Evolutionary conservation across 257 asterid species (phyloP), one percentile per base, ranked within the genome.

Genomic region (Salvia splendens): DNA sequence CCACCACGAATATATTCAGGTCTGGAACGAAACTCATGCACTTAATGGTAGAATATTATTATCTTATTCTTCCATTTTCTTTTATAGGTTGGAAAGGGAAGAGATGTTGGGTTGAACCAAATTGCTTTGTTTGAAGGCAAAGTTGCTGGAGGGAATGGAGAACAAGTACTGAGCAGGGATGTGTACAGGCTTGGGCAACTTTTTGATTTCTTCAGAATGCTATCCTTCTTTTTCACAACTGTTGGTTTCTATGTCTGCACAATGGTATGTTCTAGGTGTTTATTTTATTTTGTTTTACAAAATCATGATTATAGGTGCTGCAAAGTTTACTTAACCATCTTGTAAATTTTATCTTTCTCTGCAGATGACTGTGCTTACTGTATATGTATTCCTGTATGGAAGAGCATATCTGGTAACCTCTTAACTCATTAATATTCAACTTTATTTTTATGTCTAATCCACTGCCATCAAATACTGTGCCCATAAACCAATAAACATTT

Each of bases 61-160:
- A 46, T 32, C 20, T 46, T 67, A 68, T 63, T 54, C 74, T 78
- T 49, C 63, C 69, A 50, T 52, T 43, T 56, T 64, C 54, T 38
- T 77, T 74, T 77, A 68, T 79, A 93, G 99, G 99, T 93, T 82
- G 99, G 99, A 72, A 93, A 93, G 83, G 99, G 99, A 62, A 93
- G 99, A 81, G 99, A 93, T 79, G 99, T 93, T 72, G 99, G 99
- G 65, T 82, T 93, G 80, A 93, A 93, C 82, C 99, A 93, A 73
- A 93, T 93, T 67, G 99, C 99, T 33, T 74, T 91, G 71, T 93
- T 93, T 79, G 99, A 93, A 83, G 99, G 97, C 70, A 93, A 93
- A 82, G 99, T 93, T 36, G 96, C 99, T 59, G 99, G 97, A 67
- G 99, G 99, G 72, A 93, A 93, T 60, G 99, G 99, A 62, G 99